Evolutionary conservation across 768 basidiomycete genomes (phyloP).

Genomic region (Lactifluus pinguis): DNA sequence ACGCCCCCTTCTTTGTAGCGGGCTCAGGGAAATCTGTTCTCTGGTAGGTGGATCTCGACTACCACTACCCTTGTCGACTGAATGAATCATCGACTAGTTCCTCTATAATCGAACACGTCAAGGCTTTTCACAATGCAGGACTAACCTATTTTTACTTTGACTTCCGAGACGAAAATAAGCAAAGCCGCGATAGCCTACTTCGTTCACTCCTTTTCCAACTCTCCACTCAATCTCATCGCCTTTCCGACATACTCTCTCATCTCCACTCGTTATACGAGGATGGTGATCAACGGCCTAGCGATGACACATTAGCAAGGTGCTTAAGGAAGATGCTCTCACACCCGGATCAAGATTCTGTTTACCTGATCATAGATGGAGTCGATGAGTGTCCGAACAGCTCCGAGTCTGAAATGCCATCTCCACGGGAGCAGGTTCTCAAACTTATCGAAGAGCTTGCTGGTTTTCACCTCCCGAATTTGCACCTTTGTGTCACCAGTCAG

Average conservation of each 20-base stretch:
- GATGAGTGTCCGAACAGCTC: not conserved
- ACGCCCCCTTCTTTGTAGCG: no score
- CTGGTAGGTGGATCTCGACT: no score
- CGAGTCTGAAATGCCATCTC: not conserved
- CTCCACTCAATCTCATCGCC: not conserved
- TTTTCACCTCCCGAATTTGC: not conserved
- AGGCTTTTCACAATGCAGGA: no score
- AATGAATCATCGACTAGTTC: no score
- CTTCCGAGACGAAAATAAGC: not conserved
- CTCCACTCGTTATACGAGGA: not conserved
- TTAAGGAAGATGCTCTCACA: not conserved
- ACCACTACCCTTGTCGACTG: no score
- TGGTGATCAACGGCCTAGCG: not conserved
- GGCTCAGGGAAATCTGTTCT: no score
- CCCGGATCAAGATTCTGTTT: not conserved
- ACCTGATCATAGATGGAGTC: not conserved
- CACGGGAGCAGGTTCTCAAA: not conserved
- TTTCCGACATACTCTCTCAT: not conserved
- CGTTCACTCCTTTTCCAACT: not conserved
- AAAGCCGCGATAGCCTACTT: not conserved
- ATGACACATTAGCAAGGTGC: not conserved
- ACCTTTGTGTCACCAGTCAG: not conserved
- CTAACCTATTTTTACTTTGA: no score
- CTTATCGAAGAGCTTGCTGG: not conserved
- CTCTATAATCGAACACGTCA: no score